A percentile compares a stretch with the other conserved stretches of the same genome.
Conservation (phyloP, 371 early-diverging fungal genomes). For the Mucor piriformis region DNA sequence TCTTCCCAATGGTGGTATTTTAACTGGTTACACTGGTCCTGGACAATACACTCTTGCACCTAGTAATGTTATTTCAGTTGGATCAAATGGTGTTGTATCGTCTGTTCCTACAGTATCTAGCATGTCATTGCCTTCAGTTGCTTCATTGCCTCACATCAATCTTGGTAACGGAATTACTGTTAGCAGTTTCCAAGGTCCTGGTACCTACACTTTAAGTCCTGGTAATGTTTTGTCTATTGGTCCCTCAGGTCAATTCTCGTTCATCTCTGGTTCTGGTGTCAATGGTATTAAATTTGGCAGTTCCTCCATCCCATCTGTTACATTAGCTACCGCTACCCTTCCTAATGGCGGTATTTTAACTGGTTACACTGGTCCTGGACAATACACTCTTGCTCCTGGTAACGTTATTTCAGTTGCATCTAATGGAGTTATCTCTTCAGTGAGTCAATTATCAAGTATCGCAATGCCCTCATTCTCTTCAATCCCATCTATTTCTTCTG, state of each 20-base stretch:
- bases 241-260: not conserved
- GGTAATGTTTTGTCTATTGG: not conserved
- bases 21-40: not conserved
- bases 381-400: not conserved
- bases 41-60: not conserved
- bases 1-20: too few relatives aligned
- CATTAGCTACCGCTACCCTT: conserved; percentile 1
- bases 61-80: conserved; percentile 8
- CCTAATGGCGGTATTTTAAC: not conserved
- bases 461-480: too few relatives aligned
- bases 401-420: not conserved
- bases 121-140: not conserved
- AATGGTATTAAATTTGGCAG: not conserved
- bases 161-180: not conserved
- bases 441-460: not conserved
- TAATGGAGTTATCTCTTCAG: not conserved
- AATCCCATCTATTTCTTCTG: not conserved
- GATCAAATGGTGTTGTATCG: not conserved
- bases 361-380: not conserved
- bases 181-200: not conserved
- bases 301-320: not conserved
- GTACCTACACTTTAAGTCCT: not conserved
- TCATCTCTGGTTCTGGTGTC: not conserved
- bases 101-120: not conserved
- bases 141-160: not conserved